These are phyloP conservation scores for Tetrapisispora fleetii DNA, from an alignment of 805 yeast genomes.

Conservation along the genomic window DNA sequence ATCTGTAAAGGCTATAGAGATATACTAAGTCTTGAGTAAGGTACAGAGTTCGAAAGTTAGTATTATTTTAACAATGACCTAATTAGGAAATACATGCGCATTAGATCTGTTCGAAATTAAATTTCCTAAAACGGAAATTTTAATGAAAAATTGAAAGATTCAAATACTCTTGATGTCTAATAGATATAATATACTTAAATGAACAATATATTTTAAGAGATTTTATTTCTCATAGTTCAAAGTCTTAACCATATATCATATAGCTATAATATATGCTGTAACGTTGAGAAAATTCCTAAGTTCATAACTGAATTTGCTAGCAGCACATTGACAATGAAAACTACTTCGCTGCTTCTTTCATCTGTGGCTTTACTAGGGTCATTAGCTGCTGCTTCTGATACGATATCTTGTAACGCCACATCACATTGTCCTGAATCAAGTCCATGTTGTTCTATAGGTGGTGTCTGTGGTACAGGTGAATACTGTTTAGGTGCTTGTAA, in stretches of 20 bases:
- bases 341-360: not conserved
- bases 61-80: not conserved
- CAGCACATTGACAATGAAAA: not conserved
- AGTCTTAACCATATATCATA: too few species aligned
- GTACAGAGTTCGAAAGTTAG: too few species aligned
- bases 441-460: slow-evolving; percentile 86
- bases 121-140: slow-evolving; percentile 1
- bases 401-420: slow-evolving; percentile 42
- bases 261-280: too few species aligned
- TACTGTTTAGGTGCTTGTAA: slow-evolving; percentile 82
- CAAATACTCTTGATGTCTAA: not conserved
- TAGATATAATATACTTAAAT: not conserved
- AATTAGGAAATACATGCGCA: not conserved
- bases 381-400: slow-evolving; percentile 5
- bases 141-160: not conserved
- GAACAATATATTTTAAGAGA: not conserved
- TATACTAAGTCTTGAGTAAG: too few species aligned
- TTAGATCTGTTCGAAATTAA: not conserved
- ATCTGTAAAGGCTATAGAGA: too few species aligned
- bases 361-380: not conserved
- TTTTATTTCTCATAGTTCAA: not conserved
- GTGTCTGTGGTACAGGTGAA: slow-evolving; percentile 68
- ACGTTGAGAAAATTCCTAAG: not conserved
- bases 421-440: slow-evolving; percentile 56
- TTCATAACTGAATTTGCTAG: not conserved